phyloP scores from a whole-genome alignment of 2,329 filamentous ascomycete genomes.

The Pseudocercospora crystallina region DNA sequence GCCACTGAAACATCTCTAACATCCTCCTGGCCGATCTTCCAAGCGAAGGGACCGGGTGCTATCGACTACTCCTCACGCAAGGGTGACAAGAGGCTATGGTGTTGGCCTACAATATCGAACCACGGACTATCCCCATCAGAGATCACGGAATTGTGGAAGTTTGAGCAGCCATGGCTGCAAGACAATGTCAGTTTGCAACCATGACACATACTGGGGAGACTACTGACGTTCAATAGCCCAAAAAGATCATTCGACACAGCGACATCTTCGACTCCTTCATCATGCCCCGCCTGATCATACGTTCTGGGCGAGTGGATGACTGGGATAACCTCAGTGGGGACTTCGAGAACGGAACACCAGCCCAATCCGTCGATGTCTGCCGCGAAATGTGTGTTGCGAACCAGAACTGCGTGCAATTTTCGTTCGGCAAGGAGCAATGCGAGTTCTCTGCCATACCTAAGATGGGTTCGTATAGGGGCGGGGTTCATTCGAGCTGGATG shows the following conservation, averaged over 20 bases:
- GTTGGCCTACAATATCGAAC: slow-evolving; percentile 30
- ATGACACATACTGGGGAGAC: too few relatives aligned
- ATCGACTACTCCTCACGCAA: slow-evolving; percentile 37
- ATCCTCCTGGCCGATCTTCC: slow-evolving; percentile 28
- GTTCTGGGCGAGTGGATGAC: slow-evolving; percentile 21
- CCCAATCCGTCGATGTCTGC: slow-evolving; percentile 12
- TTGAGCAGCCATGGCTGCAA: slow-evolving; percentile 30
- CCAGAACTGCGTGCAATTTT: slow-evolving; percentile 17
- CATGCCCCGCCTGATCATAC: slow-evolving; percentile 24
- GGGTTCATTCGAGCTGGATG: slow-evolving; percentile 19
- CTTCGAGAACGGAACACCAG: slow-evolving; percentile 1
- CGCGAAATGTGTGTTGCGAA: slow-evolving; percentile 14
- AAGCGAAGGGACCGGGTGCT: slow-evolving; percentile 39
- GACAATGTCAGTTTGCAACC: slow-evolving; percentile 11
- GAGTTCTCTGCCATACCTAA: slow-evolving; percentile 12
- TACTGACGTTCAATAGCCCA: slow-evolving; percentile 1
- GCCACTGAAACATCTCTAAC: slow-evolving; percentile 21
- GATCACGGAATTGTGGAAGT: slow-evolving; percentile 28
- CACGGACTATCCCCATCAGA: slow-evolving; percentile 25
- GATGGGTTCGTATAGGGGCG: slow-evolving; percentile 14
- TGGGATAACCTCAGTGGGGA: slow-evolving; percentile 31
- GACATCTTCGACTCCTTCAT: slow-evolving; percentile 29
- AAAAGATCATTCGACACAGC: slow-evolving; percentile 21
- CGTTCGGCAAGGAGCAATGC: slow-evolving; percentile 16
- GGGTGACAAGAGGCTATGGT: slow-evolving; percentile 25